Conservation (phyloP, 176 grass and related monocot genomes). For the Rhynchospora tenuis region DNA sequence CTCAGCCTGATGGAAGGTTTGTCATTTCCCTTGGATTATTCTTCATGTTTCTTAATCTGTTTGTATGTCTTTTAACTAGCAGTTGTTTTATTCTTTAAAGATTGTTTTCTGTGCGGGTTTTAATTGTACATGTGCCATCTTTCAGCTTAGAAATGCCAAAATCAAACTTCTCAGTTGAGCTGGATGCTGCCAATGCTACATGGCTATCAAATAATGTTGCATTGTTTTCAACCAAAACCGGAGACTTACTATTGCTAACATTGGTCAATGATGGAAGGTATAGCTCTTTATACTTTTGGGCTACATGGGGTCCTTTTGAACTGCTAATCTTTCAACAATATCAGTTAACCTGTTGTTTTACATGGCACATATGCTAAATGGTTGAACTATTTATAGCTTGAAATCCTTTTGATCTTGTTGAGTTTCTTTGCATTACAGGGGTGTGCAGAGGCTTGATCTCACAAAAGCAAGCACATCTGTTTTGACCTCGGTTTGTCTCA, state of each 20-base stretch:
- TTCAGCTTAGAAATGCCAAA: constrained; percentile 84
- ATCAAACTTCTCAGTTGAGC: constrained; percentile 73
- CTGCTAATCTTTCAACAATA: not conserved
- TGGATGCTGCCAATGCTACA: constrained; percentile 83
- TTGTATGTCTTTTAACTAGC: not conserved
- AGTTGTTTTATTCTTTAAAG: not conserved
- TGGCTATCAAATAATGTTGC: constrained; percentile 82
- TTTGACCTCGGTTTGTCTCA: constrained; percentile 71
- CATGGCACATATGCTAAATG: not conserved
- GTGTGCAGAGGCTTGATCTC: constrained; percentile 92
- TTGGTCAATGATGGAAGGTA: constrained; percentile 83
- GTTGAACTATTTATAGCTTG: not conserved
- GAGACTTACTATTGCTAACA: constrained; percentile 77
- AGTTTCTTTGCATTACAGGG: constrained; percentile 36
- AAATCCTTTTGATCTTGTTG: not conserved
- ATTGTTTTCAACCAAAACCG: constrained; percentile 80
- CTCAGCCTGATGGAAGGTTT: constrained; percentile 77
- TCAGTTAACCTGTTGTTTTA: not conserved
- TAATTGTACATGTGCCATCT: constrained; percentile 13
- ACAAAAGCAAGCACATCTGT: constrained; percentile 90
- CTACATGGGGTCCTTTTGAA: not conserved
- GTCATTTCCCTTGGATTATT: not conserved
- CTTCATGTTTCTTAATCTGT: not conserved
- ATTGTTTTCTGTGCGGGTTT: not conserved
- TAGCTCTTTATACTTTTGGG: not conserved